A percentile compares a stretch with the other conserved stretches of the same genome.
These are phyloP conservation scores for Cryptococcus amylolentus DNA, from an alignment of 1,284 basidiomycete species.

Conservation along the genomic window DNA sequence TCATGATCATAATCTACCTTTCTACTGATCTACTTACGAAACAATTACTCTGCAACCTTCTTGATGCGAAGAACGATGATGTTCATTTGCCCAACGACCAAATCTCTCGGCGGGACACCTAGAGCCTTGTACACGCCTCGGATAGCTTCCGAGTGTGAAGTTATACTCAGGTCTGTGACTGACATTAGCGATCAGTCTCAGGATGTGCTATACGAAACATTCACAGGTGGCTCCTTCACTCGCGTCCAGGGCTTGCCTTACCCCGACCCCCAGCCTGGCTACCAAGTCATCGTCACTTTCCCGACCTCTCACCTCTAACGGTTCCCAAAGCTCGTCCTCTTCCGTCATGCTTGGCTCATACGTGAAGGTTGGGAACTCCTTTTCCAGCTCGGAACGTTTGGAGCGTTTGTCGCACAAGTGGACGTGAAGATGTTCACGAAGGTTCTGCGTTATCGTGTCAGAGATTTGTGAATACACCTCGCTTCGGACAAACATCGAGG, in stretches of 20 bases:
- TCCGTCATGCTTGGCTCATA: constrained; percentile 22
- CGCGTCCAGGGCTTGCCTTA: constrained; percentile 22
- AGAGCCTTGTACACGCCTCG: constrained; percentile 31
- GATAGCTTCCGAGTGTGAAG: constrained; percentile 31
- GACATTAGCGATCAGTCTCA: neutral
- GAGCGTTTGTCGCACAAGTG: constrained; percentile 30
- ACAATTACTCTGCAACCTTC: constrained; percentile 3
- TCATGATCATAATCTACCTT: neutral
- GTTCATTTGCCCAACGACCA: constrained; percentile 37
- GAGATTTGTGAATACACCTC: neutral
- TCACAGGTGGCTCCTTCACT: constrained; percentile 20
- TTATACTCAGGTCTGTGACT: constrained; percentile 25
- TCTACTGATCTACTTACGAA: neutral
- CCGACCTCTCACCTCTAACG: constrained; percentile 17
- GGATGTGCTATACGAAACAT: neutral
- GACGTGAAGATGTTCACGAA: constrained; percentile 38
- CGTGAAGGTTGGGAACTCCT: constrained; percentile 24
- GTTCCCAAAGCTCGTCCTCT: constrained; percentile 27
- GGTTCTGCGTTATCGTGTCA: constrained; percentile 15
- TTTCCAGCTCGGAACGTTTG: constrained; percentile 11
- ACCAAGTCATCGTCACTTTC: constrained; percentile 38
- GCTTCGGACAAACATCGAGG: constrained; percentile 24
- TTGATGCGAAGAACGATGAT: constrained; percentile 33
- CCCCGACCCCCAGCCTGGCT: constrained; percentile 18
- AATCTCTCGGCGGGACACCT: constrained; percentile 18